These are phyloP conservation scores for Pulveroboletus sp. DNA, from an alignment of 768 basidiomycete species.

Conservation along the genomic window DNA sequence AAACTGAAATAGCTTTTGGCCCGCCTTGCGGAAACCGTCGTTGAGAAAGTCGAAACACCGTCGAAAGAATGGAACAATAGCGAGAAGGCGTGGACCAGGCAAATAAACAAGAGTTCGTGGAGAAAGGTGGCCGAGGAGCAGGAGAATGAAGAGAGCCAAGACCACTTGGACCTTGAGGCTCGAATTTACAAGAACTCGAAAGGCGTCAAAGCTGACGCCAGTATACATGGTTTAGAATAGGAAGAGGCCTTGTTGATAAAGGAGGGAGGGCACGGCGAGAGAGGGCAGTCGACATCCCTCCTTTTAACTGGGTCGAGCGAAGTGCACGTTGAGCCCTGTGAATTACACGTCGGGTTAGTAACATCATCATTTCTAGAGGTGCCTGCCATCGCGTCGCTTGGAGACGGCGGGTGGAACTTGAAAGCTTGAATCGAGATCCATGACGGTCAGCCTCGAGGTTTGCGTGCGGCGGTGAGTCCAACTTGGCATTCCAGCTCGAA, in stretches of 20 bases:
- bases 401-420: constrained; percentile 5
- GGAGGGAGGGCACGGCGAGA: constrained; percentile 21
- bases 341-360: too few species aligned
- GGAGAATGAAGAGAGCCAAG: constrained; percentile 32
- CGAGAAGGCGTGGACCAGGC: constrained; percentile 56
- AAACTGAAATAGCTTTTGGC: constrained; percentile 67
- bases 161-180: constrained; percentile 32
- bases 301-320: constrained; percentile 22
- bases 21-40: constrained; percentile 67
- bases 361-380: constrained; percentile 23
- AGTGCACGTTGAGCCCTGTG: constrained; percentile 25
- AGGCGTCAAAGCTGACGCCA: constrained; percentile 38
- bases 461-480: constrained; percentile 29
- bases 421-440: constrained; percentile 14
- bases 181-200: constrained; percentile 36
- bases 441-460: constrained; percentile 33
- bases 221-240: constrained; percentile 37
- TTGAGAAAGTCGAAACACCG: constrained; percentile 70
- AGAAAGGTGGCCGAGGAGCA: constrained; percentile 43
- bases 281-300: constrained; percentile 18
- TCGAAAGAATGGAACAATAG: constrained; percentile 67
- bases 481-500: too few species aligned
- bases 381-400: constrained; percentile 18
- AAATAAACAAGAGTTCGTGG: constrained; percentile 48
- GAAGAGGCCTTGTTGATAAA: constrained; percentile 26